Evolutionary conservation across 805 yeast species (phyloP).

Genomic region (Saccharomycopsis olivae): DNA sequence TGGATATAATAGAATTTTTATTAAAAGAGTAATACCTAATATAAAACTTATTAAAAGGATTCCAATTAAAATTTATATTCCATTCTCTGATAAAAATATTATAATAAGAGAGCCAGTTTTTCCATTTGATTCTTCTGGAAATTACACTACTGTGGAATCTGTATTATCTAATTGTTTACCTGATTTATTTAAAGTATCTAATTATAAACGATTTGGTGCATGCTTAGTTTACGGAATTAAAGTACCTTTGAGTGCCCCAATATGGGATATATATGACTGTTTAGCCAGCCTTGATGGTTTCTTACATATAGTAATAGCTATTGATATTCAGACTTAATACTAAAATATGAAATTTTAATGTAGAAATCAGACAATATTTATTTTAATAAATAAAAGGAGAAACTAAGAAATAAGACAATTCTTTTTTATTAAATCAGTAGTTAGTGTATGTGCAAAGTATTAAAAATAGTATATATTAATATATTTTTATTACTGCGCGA

Average conservation of each 20-base stretch:
- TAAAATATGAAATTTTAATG: too few species aligned
- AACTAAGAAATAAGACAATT: too few species aligned
- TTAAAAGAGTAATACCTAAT: conserved; percentile 21
- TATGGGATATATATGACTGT: conserved; percentile 35
- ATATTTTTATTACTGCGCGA: too few species aligned
- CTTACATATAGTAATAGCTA: conserved; percentile 33
- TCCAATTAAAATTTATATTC: conserved; percentile 40
- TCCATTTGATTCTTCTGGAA: conserved; percentile 16
- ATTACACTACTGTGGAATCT: conserved; percentile 29
- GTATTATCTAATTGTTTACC: conserved; percentile 33
- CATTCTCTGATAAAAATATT: conserved; percentile 25
- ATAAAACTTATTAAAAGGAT: conserved; percentile 25
- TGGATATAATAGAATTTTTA: conserved; percentile 20
- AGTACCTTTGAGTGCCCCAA: conserved; percentile 33
- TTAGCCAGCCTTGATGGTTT: conserved; percentile 54
- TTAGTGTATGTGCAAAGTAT: too few species aligned
- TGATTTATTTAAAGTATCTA: conserved; percentile 29
- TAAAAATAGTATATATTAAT: too few species aligned
- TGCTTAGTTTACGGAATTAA: conserved; percentile 48
- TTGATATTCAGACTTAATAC: too few species aligned
- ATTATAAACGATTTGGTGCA: conserved; percentile 25
- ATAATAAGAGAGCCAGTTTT: conserved; percentile 27
- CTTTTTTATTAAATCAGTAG: too few species aligned
- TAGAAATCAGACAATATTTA: too few species aligned
- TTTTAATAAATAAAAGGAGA: too few species aligned